Conservation (phyloP, 257 asterid species). For the Ehretia macrophylla region DNA sequence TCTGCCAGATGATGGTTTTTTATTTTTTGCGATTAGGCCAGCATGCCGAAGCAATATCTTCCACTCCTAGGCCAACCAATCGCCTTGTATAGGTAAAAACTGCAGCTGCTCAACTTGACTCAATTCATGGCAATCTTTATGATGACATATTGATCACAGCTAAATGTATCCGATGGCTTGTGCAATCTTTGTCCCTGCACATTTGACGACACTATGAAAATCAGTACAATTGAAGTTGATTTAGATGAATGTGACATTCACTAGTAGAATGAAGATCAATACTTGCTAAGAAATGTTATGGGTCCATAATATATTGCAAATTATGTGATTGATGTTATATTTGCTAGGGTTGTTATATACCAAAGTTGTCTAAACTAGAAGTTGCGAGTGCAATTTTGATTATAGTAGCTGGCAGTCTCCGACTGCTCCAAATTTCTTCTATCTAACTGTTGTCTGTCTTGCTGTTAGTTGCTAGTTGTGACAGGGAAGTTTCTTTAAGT, state of each 20-base stretch:
- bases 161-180: neutral
- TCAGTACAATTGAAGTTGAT: neutral
- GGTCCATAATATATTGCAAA: no score
- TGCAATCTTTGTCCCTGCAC: neutral
- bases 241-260: neutral
- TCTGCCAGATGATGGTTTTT: constrained; percentile 23
- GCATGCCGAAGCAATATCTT: constrained; percentile 99
- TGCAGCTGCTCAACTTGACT: constrained; percentile 3
- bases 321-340: no score
- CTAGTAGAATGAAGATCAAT: no score
- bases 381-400: no score
- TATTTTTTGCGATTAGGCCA: constrained; percentile 63
- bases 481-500: no score
- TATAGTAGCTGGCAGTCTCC: no score
- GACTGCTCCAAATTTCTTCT: no score
- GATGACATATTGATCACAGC: neutral
- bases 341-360: no score
- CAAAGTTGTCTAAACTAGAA: no score
- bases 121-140: neutral
- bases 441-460: no score
- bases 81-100: constrained; percentile 85
- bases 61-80: constrained; percentile 98
- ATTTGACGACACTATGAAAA: neutral
- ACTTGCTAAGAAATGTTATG: neutral
- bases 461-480: no score